Conservation (phyloP, 2,329 filamentous ascomycete genomes). For the Capronia americana region DNA sequence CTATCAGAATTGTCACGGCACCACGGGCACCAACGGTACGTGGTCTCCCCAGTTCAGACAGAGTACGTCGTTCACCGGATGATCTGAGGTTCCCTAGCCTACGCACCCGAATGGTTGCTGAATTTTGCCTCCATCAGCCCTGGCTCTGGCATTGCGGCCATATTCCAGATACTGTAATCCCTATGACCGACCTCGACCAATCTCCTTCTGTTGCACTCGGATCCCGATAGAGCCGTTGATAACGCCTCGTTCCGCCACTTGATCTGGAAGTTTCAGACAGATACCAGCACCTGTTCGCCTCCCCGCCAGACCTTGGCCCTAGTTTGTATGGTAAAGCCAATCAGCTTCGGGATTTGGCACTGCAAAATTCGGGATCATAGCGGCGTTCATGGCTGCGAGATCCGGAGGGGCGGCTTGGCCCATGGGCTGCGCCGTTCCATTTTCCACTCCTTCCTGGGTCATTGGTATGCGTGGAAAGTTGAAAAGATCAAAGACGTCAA, state of each 20-base stretch:
- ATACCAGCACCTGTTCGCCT: neutral
- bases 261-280: neutral
- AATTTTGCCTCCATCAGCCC: constrained; percentile 8
- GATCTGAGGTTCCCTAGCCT: neutral
- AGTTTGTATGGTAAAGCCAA: constrained; percentile 45
- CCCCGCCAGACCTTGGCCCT: constrained; percentile 12
- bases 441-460: constrained; percentile 38
- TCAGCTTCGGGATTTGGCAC: constrained; percentile 55
- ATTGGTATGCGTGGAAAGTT: constrained; percentile 78
- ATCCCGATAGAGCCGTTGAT: constrained; percentile 2
- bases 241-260: neutral
- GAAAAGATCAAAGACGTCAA: constrained; percentile 95
- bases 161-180: constrained; percentile 10
- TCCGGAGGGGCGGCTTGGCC: constrained; percentile 30
- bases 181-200: neutral
- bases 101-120: neutral
- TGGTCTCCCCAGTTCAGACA: neutral
- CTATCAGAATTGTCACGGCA: constrained; percentile 1
- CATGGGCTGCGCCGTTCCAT: constrained; percentile 20
- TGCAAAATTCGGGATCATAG: constrained; percentile 55
- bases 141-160: neutral
- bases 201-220: neutral
- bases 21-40: neutral
- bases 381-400: constrained; percentile 44
- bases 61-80: constrained; percentile 1